Evolutionary conservation across 192 early-diverging fungal genomes (phyloP), one percentile per base, ranked within the genome.

Genomic region (Coemansia sp.): DNA sequence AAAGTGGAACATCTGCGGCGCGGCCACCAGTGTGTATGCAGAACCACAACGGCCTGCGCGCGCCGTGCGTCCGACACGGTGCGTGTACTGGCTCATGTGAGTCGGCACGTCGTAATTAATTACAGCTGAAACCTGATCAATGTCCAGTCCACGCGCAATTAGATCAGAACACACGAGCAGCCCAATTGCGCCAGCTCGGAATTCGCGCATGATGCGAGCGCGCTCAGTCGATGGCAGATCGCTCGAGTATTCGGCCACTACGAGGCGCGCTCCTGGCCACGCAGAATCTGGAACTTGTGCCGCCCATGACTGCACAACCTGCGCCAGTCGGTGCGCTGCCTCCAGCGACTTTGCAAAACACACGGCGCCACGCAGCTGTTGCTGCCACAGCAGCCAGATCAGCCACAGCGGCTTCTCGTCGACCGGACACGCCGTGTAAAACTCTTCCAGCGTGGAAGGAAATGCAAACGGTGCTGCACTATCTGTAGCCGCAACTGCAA

Each of bases 301-400:
- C 10, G 83, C 81, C 80, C 87, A 90, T 15, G 85, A 69, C 57
- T 86, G 81, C 41, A 93, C 75, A 11, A 94, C 65, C 70, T 88
- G 83, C 43, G 78, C 83, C 22, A 99, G 84, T 19, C 93, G 85
- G 63, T 93, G 92, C 5, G 96, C 91, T 1, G 93, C 85, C 63
- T 99, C 93, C 15, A 97, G 89, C 3, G 91, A 93, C 66, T 92
- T 92, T 29, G 93, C 91, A 70, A 99, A 98, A 69, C 85, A 97
- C 62, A 91, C 77, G 3, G 85, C 89, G 8, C 85, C 80, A 7
- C 80, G 76, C 57, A 91, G 71, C 3, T 81, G 62, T 8, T 75
- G 71, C 50, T 88, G 83, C 67, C 88, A 84, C 32, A 98, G 76
- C 56, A 98, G 56, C 62, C 96, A 88, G 15, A 96, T 70, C 32